phyloP scores from a whole-genome alignment of 768 basidiomycete species.

The Tulasnella calospora region DNA sequence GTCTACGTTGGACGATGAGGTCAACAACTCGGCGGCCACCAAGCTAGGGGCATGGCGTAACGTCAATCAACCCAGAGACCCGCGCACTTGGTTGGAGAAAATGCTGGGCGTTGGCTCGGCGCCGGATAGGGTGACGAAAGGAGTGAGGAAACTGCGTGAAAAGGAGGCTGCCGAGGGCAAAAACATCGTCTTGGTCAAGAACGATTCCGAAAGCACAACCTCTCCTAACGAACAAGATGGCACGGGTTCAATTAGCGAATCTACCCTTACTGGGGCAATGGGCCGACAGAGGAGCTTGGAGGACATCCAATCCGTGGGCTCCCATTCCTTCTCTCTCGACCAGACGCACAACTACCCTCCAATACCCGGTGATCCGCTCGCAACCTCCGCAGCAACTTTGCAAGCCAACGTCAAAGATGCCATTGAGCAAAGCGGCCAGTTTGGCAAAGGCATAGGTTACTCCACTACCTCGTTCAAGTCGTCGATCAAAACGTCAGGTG shows the following conservation, averaged over 20 bases:
- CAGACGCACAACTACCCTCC: constrained; percentile 57
- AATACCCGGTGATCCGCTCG: constrained; percentile 29
- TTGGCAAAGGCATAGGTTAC: constrained; percentile 1
- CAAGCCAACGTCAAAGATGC: constrained; percentile 25
- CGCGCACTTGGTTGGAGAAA: constrained; percentile 68
- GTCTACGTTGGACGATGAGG: constrained; percentile 78
- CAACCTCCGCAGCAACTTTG: constrained; percentile 7
- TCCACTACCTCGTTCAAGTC: constrained; percentile 25
- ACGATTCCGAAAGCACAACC: background rate
- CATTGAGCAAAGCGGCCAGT: constrained; percentile 8
- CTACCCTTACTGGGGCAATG: background rate
- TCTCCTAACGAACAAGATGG: background rate
- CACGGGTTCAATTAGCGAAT: constrained; percentile 12
- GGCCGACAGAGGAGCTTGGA: constrained; percentile 46
- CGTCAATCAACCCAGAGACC: constrained; percentile 77
- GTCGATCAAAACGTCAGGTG: constrained; percentile 41
- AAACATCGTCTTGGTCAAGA: constrained; percentile 55
- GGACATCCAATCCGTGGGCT: constrained; percentile 63
- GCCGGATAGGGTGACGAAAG: constrained; percentile 74
- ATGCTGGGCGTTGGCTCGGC: constrained; percentile 58
- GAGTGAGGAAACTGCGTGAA: constrained; percentile 79
- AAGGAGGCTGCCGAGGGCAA: constrained; percentile 65
- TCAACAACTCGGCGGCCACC: constrained; percentile 90
- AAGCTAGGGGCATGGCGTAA: constrained; percentile 87
- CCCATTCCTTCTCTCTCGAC: constrained; percentile 28